A percentile compares a stretch with the other conserved stretches of the same genome.
phyloP scores from a whole-genome alignment of 345 rosid species.

The Hibiscus syriacus region DNA sequence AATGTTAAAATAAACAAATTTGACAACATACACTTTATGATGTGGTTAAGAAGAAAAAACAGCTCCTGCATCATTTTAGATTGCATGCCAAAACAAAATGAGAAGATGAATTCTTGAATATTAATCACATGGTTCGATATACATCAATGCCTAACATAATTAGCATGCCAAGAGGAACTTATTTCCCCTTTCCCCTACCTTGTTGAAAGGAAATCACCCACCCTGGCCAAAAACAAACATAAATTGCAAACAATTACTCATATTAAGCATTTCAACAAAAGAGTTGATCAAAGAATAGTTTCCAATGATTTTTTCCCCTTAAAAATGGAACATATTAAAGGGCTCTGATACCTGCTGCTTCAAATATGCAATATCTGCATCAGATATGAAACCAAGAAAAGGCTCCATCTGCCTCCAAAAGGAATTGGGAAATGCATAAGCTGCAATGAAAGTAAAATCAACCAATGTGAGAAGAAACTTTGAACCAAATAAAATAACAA shows the following conservation, averaged over 20 bases:
- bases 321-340: not conserved
- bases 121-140: not conserved
- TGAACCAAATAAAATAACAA: not conserved
- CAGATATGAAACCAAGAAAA: conserved; percentile 62
- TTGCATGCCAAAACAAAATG: conserved; percentile 1
- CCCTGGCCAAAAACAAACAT: not conserved
- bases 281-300: not conserved
- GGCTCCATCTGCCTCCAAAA: conserved; percentile 91
- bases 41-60: no score
- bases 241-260: not conserved
- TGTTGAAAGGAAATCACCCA: not conserved
- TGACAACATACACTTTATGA: not conserved
- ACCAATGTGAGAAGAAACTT: conserved; percentile 14
- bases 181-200: not conserved
- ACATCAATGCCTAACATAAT: not conserved
- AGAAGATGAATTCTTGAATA: not conserved
- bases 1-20: not conserved
- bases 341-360: conserved; percentile 51
- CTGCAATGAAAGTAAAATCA: conserved; percentile 45
- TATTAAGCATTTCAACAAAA: not conserved
- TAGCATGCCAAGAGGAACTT: not conserved
- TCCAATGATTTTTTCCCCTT: not conserved
- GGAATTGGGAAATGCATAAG: conserved; percentile 35
- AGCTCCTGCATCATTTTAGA: not conserved
- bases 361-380: conserved; percentile 53